Evolutionary conservation across 2,329 filamentous ascomycete genomes (phyloP).

Genomic region (Penicillium vulpinum): DNA sequence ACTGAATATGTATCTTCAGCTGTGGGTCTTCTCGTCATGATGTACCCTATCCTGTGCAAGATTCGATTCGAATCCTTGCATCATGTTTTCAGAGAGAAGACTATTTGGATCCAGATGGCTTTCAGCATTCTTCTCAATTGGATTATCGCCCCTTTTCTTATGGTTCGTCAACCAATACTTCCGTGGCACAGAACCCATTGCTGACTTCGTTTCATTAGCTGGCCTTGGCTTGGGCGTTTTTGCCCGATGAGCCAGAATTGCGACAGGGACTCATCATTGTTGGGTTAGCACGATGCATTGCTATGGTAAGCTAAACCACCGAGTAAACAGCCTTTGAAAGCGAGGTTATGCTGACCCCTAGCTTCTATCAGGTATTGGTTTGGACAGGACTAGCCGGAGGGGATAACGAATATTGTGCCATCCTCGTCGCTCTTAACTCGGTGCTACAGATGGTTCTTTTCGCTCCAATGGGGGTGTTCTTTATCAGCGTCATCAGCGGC

Average conservation of each 20-base stretch:
- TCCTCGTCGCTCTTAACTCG: slow-evolving; percentile 74
- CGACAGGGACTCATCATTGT: slow-evolving; percentile 74
- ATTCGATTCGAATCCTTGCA: slow-evolving; percentile 77
- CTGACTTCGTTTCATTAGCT: slow-evolving; percentile 31
- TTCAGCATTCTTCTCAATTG: slow-evolving; percentile 80
- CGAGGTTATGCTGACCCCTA: slow-evolving; percentile 2
- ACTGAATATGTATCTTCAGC: slow-evolving; percentile 50
- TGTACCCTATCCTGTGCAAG: slow-evolving; percentile 92
- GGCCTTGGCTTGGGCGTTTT: slow-evolving; percentile 52
- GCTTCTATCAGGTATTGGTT: slow-evolving; percentile 57
- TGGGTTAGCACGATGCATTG: slow-evolving; percentile 81
- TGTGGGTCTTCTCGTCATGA: slow-evolving; percentile 83
- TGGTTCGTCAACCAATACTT: slow-evolving; percentile 55
- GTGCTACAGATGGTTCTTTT: slow-evolving; percentile 73
- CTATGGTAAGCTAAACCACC: slow-evolving; percentile 63
- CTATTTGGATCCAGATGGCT: slow-evolving; percentile 74
- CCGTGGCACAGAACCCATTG: accelerated
- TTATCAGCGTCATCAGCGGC: slow-evolving; percentile 67
- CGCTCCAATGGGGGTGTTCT: slow-evolving; percentile 67
- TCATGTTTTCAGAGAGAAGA: slow-evolving; percentile 59
- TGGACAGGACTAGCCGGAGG: slow-evolving; percentile 79
- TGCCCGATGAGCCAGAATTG: slow-evolving; percentile 52
- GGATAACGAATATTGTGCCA: slow-evolving; percentile 78
- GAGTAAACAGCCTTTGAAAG: background rate
- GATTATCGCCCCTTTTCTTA: slow-evolving; percentile 79